Percentiles rank a stretch among this genome's conserved stretches.
Conservation (phyloP, 164 flowering plant genomes). For the Annona squamosa region DNA sequence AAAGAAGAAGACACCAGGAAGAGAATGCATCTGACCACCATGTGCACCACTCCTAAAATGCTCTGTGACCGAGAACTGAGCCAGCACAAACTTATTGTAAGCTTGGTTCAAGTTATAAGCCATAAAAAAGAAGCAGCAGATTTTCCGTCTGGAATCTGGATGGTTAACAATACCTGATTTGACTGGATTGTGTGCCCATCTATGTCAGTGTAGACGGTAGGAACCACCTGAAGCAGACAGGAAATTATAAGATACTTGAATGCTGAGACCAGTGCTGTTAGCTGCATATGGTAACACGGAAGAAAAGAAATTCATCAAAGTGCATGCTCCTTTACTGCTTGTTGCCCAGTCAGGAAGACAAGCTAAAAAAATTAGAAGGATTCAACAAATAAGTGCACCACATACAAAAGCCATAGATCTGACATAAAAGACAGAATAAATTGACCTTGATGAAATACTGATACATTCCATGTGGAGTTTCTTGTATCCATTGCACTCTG, state of each 20-base stretch:
- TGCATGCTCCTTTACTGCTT: neutral
- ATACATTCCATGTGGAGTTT: slow-evolving; percentile 50
- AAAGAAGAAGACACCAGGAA: slow-evolving; percentile 66
- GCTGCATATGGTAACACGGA: neutral
- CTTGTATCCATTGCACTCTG: slow-evolving; percentile 62
- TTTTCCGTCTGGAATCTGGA: neutral
- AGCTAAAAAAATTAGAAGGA: neutral
- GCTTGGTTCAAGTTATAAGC: neutral
- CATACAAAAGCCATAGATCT: neutral
- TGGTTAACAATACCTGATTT: slow-evolving; percentile 45
- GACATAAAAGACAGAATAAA: neutral
- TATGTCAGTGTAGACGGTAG: slow-evolving; percentile 65
- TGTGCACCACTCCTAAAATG: slow-evolving; percentile 44
- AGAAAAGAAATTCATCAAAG: neutral
- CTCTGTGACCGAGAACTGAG: slow-evolving; percentile 75
- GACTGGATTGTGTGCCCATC: slow-evolving; percentile 52
- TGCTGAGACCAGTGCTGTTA: neutral
- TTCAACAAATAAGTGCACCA: neutral
- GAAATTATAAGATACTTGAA: neutral
- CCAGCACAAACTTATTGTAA: neutral
- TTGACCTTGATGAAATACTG: slow-evolving; percentile 77
- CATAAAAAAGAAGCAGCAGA: neutral
- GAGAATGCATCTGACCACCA: slow-evolving; percentile 25
- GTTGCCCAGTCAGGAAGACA: neutral
- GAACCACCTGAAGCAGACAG: slow-evolving; percentile 59